Conservation (phyloP, 148 eudicot species). For the Rhododendron ferrugineum region DNA sequence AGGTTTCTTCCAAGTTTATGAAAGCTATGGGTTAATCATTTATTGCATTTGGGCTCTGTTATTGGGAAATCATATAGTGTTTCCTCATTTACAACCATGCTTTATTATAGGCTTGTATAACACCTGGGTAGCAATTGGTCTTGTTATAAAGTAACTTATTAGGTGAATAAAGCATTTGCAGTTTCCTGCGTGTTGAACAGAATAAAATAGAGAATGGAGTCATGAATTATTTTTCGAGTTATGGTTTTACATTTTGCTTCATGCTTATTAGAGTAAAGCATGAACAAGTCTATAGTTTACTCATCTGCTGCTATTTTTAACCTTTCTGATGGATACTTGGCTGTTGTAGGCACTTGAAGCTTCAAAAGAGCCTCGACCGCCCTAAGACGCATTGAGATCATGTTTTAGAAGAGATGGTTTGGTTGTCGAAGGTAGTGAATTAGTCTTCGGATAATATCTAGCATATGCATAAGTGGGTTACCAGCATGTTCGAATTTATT, state of each 20-base stretch:
- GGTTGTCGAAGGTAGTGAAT: conserved; percentile 84
- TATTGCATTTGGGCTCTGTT: too few species aligned
- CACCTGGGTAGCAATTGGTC: not conserved
- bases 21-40: too few species aligned
- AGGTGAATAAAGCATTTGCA: not conserved
- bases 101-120: not conserved
- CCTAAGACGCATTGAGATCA: conserved; percentile 99
- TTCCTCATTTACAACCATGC: not conserved
- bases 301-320: not conserved
- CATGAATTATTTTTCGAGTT: not conserved
- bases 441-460: not conserved
- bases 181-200: not conserved
- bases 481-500: not conserved
- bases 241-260: not conserved
- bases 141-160: not conserved
- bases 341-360: conserved; percentile 86
- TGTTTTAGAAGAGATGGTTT: conserved; percentile 95
- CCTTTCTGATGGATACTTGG: conserved; percentile 13
- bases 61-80: too few species aligned
- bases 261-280: not conserved
- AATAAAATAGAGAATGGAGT: not conserved
- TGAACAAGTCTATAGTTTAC: not conserved
- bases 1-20: too few species aligned
- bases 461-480: not conserved
- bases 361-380: conserved; percentile 75